Evolutionary conservation across 176 grass and related monocot genomes (phyloP).

Genomic region (Alopecurus myosuroides): DNA sequence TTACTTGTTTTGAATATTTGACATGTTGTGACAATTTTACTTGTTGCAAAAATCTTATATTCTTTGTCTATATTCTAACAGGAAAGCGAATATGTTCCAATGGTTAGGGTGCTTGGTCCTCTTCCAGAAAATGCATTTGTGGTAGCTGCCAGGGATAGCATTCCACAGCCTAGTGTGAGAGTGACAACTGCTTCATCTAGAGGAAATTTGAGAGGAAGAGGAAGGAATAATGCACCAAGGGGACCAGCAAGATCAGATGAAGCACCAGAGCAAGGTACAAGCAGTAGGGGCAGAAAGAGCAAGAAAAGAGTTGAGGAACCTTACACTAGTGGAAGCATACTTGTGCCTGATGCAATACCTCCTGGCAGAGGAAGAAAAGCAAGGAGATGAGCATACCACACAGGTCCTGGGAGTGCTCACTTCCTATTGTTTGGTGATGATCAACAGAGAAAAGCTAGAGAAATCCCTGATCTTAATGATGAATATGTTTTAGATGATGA

Average conservation of each 20-base stretch:
- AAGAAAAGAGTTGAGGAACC: background rate
- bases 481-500: background rate
- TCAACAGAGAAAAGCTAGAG: background rate
- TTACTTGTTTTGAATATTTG: no score
- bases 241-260: no score
- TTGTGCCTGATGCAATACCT: background rate
- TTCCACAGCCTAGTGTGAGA: background rate
- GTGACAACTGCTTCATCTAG: background rate
- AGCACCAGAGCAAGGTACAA: no score
- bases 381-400: background rate
- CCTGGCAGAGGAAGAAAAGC: background rate
- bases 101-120: background rate
- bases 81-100: background rate
- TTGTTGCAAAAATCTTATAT: no score
- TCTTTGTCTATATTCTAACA: no score
- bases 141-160: background rate
- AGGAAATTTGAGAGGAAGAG: background rate
- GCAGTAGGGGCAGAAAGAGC: no score
- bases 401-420: no score
- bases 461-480: background rate
- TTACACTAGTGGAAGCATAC: no score
- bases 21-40: no score
- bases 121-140: background rate
- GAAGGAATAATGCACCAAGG: background rate
- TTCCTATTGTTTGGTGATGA: no score